Base-by-base conservation (phyloP, 1,284 basidiomycete species). In the Apiotrichum laibachii region DNA sequence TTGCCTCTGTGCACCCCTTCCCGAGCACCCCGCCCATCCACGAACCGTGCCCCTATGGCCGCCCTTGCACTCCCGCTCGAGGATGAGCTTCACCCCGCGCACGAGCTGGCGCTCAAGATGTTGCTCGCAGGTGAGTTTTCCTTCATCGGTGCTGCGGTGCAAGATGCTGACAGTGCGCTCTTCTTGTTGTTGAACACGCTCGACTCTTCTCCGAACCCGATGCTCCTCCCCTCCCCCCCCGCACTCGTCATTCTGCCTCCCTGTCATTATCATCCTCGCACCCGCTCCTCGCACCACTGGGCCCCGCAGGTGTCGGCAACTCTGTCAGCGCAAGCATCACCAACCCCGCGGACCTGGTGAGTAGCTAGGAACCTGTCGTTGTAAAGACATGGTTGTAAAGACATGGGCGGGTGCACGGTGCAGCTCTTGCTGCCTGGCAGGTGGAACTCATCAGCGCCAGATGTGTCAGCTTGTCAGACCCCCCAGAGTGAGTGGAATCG, bases 21-120 rank as follows among this genome's bases (percentile, higher is more conserved):
- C 26, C 26, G 26, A 31, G 26, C 26, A 31, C 26, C 26, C 26
- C 26, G 26, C 3, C 26, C 26, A 31, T 31, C 26, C 26, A 31
- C 26, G 26, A 31, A 31, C 26, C 26, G 26, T 31, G 26, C 26
- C 7, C 26, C 26, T 70, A 22, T 73, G 61, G 44, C 68, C 67
- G 46, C 73, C 65, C 42, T 71, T 68, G 16, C 69, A 64, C 22
- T 70, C 67, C 44, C 69, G 6, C 13, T 59, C 37, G 57, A 59
- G 54, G 54, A 55, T 21, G 34, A 39, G 45, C 50, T 55, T 16
- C 59, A 60, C n/a, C 59, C 59, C 11, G 59, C 60, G 8, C 60
- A 62, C 35, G 60, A 62, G 60, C 45, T 62, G 5, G 60, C 45
- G 26, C 50, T 62, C 40, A 62, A 62, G 46, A 62, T 62, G 60